These are phyloP conservation scores for Pyricularia pennisetigena DNA, from an alignment of 2,329 filamentous ascomycete species.

Conservation along the genomic window DNA sequence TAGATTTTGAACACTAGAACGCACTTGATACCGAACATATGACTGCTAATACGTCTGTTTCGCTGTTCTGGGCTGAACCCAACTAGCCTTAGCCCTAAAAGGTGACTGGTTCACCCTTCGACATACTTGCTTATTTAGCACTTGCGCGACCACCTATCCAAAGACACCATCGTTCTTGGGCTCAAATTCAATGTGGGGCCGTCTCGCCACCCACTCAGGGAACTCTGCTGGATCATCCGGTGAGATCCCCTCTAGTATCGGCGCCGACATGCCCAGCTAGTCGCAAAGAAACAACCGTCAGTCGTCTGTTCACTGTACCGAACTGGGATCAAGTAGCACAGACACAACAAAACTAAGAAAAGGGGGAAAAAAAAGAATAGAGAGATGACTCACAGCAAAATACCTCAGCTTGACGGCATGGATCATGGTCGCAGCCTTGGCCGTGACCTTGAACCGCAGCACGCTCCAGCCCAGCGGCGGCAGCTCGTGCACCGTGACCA, in stretches of 20 bases:
- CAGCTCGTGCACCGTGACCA: neutral
- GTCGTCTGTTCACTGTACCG: neutral
- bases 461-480: neutral
- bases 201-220: neutral
- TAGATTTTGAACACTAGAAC: too few relatives aligned
- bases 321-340: too few relatives aligned
- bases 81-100: too few relatives aligned
- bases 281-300: neutral
- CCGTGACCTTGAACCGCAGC: neutral
- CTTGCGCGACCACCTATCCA: neutral
- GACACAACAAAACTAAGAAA: neutral
- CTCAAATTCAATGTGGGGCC: neutral
- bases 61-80: too few relatives aligned
- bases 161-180: neutral
- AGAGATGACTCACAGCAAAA: neutral
- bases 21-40: too few relatives aligned
- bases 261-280: neutral
- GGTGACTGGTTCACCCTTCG: neutral
- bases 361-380: too few relatives aligned
- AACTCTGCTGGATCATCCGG: neutral
- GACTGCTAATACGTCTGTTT: too few relatives aligned
- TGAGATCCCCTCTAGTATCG: neutral
- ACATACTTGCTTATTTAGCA: neutral
- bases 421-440: neutral
- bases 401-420: neutral